Evolutionary conservation across 352 stramenopile genomes (phyloP).

Genomic region (Plasmopara muralis): DNA sequence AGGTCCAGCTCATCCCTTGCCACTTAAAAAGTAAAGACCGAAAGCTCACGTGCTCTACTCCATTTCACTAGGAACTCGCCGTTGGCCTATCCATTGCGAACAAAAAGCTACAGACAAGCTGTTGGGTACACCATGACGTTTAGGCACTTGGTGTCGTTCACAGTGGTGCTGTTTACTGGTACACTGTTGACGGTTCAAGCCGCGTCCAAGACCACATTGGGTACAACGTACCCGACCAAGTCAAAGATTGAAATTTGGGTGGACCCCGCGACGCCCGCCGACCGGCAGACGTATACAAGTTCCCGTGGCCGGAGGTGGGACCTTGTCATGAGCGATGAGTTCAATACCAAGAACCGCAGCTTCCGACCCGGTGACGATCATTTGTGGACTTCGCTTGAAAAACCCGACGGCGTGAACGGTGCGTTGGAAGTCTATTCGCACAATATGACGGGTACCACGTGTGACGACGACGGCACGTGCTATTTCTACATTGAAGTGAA

Average conservation of each 20-base stretch:
- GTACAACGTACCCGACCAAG: constrained; percentile 27
- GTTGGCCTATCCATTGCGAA: not conserved
- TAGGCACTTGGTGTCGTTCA: not conserved
- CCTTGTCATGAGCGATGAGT: constrained; percentile 92
- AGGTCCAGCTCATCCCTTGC: not conserved
- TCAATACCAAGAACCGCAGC: constrained; percentile 83
- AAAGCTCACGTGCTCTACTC: not conserved
- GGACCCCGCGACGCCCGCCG: constrained; percentile 44
- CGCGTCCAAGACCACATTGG: constrained; percentile 12
- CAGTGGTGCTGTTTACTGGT: constrained; percentile 8
- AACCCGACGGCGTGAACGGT: constrained; percentile 88
- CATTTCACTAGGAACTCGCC: not conserved
- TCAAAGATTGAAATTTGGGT: constrained; percentile 41
- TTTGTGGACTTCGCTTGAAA: constrained; percentile 91
- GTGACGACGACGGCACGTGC: constrained; percentile 43
- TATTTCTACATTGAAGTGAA: constrained; percentile 39
- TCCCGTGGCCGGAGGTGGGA: constrained; percentile 46
- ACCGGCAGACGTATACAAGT: constrained; percentile 29
- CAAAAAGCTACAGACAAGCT: not conserved
- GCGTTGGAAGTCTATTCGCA: constrained; percentile 89
- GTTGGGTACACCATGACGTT: not conserved
- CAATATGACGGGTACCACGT: constrained; percentile 59
- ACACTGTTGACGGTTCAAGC: constrained; percentile 2
- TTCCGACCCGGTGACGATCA: constrained; percentile 93
- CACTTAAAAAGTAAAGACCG: not conserved